Evolutionary conservation across 805 yeast species (phyloP).

Genomic region (Cyberlindnera galapagoensis): DNA sequence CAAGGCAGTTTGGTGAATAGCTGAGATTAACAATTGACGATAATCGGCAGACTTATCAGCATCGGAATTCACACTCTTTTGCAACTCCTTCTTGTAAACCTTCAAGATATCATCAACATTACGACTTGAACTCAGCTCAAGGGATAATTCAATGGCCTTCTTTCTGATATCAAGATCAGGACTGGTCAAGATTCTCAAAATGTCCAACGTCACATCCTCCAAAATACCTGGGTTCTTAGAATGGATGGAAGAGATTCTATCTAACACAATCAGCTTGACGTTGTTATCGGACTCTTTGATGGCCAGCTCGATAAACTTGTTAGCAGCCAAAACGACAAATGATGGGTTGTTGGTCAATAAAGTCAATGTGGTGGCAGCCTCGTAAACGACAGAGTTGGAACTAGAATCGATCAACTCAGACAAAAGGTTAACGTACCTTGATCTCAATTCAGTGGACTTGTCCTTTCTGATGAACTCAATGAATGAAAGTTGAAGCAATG

Average conservation of each 20-base stretch:
- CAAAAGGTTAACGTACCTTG: conserved; percentile 66
- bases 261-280: conserved; percentile 86
- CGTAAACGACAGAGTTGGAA: conserved; percentile 72
- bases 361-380: conserved; percentile 80
- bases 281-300: conserved; percentile 92
- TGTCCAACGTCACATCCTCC: conserved; percentile 78
- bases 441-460: conserved; percentile 54
- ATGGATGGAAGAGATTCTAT: conserved; percentile 74
- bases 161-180: conserved; percentile 89
- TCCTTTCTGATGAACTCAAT: conserved; percentile 89
- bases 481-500: conserved; percentile 80
- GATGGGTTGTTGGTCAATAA: conserved; percentile 55
- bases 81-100: conserved; percentile 85
- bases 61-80: conserved; percentile 55
- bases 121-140: conserved; percentile 73
- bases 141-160: conserved; percentile 80
- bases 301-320: conserved; percentile 82
- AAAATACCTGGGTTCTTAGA: conserved; percentile 71
- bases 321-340: conserved; percentile 71
- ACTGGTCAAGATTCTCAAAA: conserved; percentile 76
- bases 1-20: conserved; percentile 86
- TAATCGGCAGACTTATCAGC: conserved; percentile 83
- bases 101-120: conserved; percentile 93
- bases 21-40: conserved; percentile 79
- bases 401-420: conserved; percentile 66